Evolutionary conservation across 768 basidiomycete genomes (phyloP).

Genomic region (Mycena alexandri): DNA sequence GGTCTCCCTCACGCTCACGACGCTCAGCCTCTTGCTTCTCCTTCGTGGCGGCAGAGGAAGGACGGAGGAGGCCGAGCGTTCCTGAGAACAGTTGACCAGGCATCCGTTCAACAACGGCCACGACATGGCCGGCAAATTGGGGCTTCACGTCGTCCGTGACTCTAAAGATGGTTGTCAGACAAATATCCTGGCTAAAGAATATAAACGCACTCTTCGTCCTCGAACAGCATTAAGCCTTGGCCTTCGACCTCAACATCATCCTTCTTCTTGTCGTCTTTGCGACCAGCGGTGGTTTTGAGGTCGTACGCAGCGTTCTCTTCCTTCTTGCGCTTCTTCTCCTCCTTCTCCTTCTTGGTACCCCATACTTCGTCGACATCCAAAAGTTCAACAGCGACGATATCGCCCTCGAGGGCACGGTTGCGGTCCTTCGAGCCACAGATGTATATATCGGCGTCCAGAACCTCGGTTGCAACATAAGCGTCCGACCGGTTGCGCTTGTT

Average conservation of each 20-base stretch:
- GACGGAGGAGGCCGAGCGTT: slow-evolving; percentile 93
- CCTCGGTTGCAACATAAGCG: slow-evolving; percentile 98
- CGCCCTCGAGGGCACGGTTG: slow-evolving; percentile 97
- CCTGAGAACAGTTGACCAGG: slow-evolving; percentile 99
- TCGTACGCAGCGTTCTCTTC: slow-evolving; percentile 99
- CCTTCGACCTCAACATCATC: slow-evolving; percentile 99
- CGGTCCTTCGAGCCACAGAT: slow-evolving; percentile 99
- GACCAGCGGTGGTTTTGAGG: slow-evolving; percentile 74
- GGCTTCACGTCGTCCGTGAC: slow-evolving; percentile 99
- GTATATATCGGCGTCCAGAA: slow-evolving; percentile 98
- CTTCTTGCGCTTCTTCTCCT: slow-evolving; percentile 99
- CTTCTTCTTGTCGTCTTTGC: slow-evolving; percentile 99
- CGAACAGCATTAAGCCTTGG: slow-evolving; percentile 95
- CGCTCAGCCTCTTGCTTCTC: slow-evolving; percentile 99
- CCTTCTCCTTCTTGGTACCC: slow-evolving; percentile 99
- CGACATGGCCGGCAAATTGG: slow-evolving; percentile 98
- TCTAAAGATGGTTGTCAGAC: slow-evolving; percentile 51
- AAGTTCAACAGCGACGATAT: slow-evolving; percentile 97
- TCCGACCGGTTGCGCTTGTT: slow-evolving; percentile 99
- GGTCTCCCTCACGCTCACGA: slow-evolving; percentile 95
- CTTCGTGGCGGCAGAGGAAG: slow-evolving; percentile 97
- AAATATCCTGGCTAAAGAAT: slow-evolving; percentile 23
- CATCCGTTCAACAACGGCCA: slow-evolving; percentile 99
- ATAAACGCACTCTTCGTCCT: slow-evolving; percentile 89
- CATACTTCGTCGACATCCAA: slow-evolving; percentile 98